A percentile compares a stretch with the other conserved stretches of the same genome.
Conservation (phyloP, 2,329 filamentous ascomycete species). For the Epichloe elymi region DNA sequence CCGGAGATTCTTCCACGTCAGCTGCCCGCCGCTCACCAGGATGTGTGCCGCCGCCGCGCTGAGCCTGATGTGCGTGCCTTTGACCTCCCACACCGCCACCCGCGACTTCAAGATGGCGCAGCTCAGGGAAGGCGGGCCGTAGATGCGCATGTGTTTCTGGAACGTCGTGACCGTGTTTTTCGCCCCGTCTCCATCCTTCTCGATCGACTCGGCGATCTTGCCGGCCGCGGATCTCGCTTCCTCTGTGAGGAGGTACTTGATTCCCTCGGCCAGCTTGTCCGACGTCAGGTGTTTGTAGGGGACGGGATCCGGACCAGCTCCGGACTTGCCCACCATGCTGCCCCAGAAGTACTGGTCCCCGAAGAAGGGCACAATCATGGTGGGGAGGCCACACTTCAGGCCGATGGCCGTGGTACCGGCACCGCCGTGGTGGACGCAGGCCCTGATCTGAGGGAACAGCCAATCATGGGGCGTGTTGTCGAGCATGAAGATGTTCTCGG, state of each 20-base stretch:
- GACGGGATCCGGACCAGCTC: slow-evolving; percentile 52
- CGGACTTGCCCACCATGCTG: slow-evolving; percentile 48
- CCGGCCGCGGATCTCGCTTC: slow-evolving; percentile 44
- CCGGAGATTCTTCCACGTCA: slow-evolving; percentile 50
- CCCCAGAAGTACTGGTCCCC: slow-evolving; percentile 74
- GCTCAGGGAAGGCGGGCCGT: slow-evolving; percentile 41
- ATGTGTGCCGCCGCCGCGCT: slow-evolving; percentile 53
- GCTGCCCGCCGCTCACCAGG: slow-evolving; percentile 44
- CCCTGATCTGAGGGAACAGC: slow-evolving; percentile 55
- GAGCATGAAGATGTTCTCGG: slow-evolving; percentile 56
- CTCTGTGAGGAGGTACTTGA: slow-evolving; percentile 51
- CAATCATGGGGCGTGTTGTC: slow-evolving; percentile 67
- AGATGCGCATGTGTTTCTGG: slow-evolving; percentile 43
- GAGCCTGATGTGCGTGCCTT: slow-evolving; percentile 45
- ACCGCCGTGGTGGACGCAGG: slow-evolving; percentile 64
- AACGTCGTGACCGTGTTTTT: slow-evolving; percentile 56
- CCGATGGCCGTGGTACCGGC: slow-evolving; percentile 66
- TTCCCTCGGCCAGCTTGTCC: slow-evolving; percentile 56
- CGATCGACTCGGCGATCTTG: slow-evolving; percentile 48
- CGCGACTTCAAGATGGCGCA: slow-evolving; percentile 52
- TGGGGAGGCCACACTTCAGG: slow-evolving; percentile 56
- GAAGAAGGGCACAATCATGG: slow-evolving; percentile 69
- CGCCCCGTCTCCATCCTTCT: slow-evolving; percentile 52
- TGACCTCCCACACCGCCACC: slow-evolving; percentile 53
- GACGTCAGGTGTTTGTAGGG: slow-evolving; percentile 54